phyloP scores from a whole-genome alignment of 352 stramenopile genomes.

The Peronospora farinosa region DNA sequence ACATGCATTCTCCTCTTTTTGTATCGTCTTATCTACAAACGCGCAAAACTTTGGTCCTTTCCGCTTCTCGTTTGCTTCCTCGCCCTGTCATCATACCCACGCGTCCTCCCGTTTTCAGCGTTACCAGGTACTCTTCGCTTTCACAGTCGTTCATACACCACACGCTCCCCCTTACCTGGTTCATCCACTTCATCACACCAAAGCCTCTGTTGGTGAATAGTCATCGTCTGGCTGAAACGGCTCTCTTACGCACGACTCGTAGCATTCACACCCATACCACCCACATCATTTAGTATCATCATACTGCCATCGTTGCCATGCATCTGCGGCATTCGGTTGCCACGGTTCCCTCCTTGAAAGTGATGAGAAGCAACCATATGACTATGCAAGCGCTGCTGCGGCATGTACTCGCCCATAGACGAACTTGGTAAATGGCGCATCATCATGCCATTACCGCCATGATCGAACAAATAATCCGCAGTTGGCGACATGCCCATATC shows the following conservation, averaged over 20 bases:
- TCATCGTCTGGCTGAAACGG: background rate
- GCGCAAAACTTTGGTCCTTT: conserved; percentile 47
- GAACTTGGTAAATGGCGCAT: conserved; percentile 26
- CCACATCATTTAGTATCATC: conserved; percentile 39
- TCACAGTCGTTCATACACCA: conserved; percentile 22
- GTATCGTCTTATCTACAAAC: conserved; percentile 61
- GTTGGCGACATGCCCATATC: conserved; percentile 49
- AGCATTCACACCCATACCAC: conserved; percentile 41
- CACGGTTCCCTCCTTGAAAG: conserved; percentile 19
- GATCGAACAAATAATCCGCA: conserved; percentile 28
- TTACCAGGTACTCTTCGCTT: conserved; percentile 17
- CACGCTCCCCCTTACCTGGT: conserved; percentile 25
- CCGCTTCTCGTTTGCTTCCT: conserved; percentile 20
- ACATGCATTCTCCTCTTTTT: conserved; percentile 42
- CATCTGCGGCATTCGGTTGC: conserved; percentile 27
- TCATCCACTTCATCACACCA: conserved; percentile 24
- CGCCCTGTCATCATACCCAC: conserved; percentile 21
- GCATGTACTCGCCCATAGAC: conserved; percentile 26
- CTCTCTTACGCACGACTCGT: conserved; percentile 39
- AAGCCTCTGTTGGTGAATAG: background rate
- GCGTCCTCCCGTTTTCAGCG: conserved; percentile 22
- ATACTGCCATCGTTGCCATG: conserved; percentile 27
- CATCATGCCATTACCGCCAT: conserved; percentile 25
- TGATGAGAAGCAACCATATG: conserved; percentile 21
- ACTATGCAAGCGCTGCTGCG: conserved; percentile 31